These are phyloP conservation scores for Coemansia sp. DNA, from an alignment of 192 early-diverging fungal genomes.

Conservation along the genomic window DNA sequence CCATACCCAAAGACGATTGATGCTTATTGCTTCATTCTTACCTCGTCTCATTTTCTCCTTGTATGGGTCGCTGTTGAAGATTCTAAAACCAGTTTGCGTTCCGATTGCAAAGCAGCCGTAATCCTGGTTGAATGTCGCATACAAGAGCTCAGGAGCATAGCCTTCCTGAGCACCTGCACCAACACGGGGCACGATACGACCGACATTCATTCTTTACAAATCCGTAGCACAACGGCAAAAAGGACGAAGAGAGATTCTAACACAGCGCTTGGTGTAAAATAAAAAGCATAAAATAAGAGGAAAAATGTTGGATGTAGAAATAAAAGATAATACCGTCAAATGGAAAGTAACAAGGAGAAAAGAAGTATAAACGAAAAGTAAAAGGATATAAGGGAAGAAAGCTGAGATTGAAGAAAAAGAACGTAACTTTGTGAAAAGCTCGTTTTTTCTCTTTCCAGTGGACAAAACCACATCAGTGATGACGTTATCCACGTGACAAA, in stretches of 20 bases:
- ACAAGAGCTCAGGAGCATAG: slow-evolving; percentile 62
- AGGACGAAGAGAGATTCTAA: no score
- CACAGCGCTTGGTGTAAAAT: no score
- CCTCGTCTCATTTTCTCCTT: slow-evolving; percentile 76
- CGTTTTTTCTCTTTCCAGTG: no score
- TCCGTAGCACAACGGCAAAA: not conserved
- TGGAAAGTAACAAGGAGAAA: not conserved
- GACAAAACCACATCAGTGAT: no score
- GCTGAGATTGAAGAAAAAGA: not conserved
- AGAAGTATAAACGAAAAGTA: not conserved
- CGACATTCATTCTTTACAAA: slow-evolving; percentile 37
- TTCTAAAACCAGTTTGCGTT: slow-evolving; percentile 78
- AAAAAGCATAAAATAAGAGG: no score
- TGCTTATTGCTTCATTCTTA: slow-evolving; percentile 1
- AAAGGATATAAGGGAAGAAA: not conserved
- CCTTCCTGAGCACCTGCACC: slow-evolving; percentile 40
- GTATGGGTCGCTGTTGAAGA: slow-evolving; percentile 81
- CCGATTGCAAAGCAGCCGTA: slow-evolving; percentile 82
- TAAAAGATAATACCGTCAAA: not conserved
- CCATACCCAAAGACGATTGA: not conserved
- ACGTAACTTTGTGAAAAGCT: no score
- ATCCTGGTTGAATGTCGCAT: slow-evolving; percentile 82
- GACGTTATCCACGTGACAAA: no score
- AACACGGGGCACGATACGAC: slow-evolving; percentile 39
- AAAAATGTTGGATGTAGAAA: not conserved